Base-by-base conservation (phyloP, 306 rosid genomes). In the Hylodesmum podocarpum region DNA sequence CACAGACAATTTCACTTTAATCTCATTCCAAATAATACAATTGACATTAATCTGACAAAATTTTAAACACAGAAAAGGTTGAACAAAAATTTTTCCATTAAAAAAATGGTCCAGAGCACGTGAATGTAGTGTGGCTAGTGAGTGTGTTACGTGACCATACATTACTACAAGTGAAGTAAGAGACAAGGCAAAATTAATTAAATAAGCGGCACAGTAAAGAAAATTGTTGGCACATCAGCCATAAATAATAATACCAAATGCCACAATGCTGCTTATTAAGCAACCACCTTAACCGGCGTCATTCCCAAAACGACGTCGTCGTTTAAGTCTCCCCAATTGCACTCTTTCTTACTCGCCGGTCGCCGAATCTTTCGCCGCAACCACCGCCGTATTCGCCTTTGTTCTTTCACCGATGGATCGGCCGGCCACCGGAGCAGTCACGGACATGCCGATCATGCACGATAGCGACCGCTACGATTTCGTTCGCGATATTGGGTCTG, bases 361-460 rank as follows among this genome's bases (percentile, higher is more conserved):
- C 36, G 14, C 51, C 65, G 65, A 65, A 37, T 37, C 41, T 43
- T 12, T 24, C 63, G 57, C 39, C 64, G 6, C 15, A 43, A 13
- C 39, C 24, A 18, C 50, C 37, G 8, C 4, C 24, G 86, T 80
- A 80, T 85, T 58, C 62, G 29, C 83, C 73, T 51, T 74, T 51
- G 62, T 5, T 24, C 11, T 1, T 53, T 22, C 15, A 51, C n/a
- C 62, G 36, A 91, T 91, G 96, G 84, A 93, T 87, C 91, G 86
- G 77, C 25, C 89, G 76, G 40, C 82, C 16, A 54, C 66, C 51
- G 96, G 91, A 55, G 81, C 87, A 55, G 82, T 73, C 39, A 72
- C 89, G 89, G 97, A 92, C 31, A 72, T 90, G 89, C 97, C 96
- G 81, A 94, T 91, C 80, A 86, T 91, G 93, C 98, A 94, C 82